Base-by-base conservation (phyloP, 148 eudicot species). In the Chenopodium formosanum region DNA sequence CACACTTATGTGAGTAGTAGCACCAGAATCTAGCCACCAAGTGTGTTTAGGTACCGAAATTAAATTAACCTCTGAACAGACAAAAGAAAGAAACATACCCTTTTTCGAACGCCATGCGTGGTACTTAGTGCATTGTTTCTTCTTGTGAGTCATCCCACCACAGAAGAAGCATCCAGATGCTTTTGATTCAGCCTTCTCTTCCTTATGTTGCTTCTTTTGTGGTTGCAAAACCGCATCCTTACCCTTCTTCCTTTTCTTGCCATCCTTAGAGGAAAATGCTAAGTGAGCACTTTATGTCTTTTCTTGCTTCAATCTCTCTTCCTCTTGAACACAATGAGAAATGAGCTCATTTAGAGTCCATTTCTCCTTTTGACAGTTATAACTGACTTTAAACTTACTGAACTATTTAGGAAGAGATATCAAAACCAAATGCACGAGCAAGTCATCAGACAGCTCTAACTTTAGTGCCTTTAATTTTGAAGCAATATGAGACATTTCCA, bases 381-480 rank as follows among this genome's bases (percentile, higher is more conserved):
- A 64, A 9, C 13, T 8, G 2, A 47, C 16, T 3, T 74, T 74
- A 12, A 74, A 25, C 23, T 74, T 40, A 74, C 25, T 10, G 27
- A 47, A 48, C 5, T 23, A 34, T 47, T 7, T 6, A 27, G 32
- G 77, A 47, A 74, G 77, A 52, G 32, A 47, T 10, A 74, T 12
- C 77, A 74, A 50, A 74, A 74, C 62, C 12, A 74, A 74, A 74
- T 48, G 77, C 63, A 74, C 44, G 22, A 74, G 63, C 63, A 48
- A 50, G n/a, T 74, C 34, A 5, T 74, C 77, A 47, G 40, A 74
- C 9, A 52, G 1, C 75, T 74, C 77, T 74, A 48, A 74, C 64
- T 74, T 74, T 47, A 47, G 63, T 74, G 34, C 77, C 46, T 19
- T 56, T 74, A 52, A 52, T 52, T 52, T 52, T 52, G 53, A 52